A percentile compares a stretch with the other conserved stretches of the same genome.
phyloP scores from a whole-genome alignment of 495 filamentous ascomycete species.

The Neurospora tetrasperma region DNA sequence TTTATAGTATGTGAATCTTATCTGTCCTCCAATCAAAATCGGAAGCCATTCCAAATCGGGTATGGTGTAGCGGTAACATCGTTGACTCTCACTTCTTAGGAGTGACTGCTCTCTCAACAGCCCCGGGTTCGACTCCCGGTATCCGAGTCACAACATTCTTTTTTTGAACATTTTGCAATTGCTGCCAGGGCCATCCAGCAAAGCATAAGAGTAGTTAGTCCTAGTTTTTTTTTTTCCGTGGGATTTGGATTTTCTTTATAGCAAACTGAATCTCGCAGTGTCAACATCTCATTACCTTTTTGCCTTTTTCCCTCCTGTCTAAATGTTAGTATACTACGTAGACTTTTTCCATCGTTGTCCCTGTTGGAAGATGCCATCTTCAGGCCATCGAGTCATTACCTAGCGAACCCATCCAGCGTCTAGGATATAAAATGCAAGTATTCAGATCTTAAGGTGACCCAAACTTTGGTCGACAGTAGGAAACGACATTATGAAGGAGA shows the following conservation, averaged over 20 bases:
- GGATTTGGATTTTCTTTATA: neutral
- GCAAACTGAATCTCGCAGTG: neutral
- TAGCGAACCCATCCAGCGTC: neutral
- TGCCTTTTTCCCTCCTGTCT: neutral
- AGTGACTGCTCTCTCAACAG: too few species aligned
- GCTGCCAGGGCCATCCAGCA: neutral
- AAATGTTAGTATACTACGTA: too few species aligned
- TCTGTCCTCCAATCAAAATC: neutral
- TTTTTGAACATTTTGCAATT: neutral
- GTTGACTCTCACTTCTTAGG: neutral
- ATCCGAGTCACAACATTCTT: neutral
- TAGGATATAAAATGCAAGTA: neutral
- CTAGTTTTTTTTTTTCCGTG: neutral
- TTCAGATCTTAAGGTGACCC: too few species aligned
- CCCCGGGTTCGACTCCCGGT: neutral
- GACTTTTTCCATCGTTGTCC: neutral
- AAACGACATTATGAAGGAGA: neutral
- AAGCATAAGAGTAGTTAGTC: too few species aligned
- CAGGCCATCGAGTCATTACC: neutral
- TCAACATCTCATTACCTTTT: neutral
- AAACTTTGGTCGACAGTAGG: neutral
- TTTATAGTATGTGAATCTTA: fast-evolving
- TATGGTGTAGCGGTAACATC: slow-evolving; percentile 1
- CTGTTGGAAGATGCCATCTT: neutral
- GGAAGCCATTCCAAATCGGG: neutral